Conservation (phyloP, 192 early-diverging fungal species). For the Backusella circina region DNA sequence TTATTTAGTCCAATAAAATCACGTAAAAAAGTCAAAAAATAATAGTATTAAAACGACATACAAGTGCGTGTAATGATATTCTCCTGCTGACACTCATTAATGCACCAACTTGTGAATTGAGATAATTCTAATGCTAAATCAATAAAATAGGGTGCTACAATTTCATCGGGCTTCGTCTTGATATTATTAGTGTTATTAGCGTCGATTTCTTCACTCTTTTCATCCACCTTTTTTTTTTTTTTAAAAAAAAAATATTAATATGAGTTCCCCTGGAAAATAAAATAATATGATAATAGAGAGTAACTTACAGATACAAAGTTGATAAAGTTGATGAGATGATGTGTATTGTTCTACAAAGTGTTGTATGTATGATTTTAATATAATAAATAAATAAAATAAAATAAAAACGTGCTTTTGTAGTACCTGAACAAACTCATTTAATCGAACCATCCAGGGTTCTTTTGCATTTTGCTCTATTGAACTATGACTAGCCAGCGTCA, state of each 20-base stretch:
- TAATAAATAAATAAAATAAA: background rate
- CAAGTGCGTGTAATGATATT: background rate
- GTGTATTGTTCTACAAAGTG: constrained; percentile 46
- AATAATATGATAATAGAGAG: background rate
- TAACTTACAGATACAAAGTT: constrained; percentile 51
- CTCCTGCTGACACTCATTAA: background rate
- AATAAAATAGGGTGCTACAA: constrained; percentile 23
- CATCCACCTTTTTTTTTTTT: background rate
- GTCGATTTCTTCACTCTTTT: background rate
- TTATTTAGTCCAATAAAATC: background rate
- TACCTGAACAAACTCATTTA: constrained; percentile 59
- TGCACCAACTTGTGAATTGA: constrained; percentile 4
- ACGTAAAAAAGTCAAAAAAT: background rate
- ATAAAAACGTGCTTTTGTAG: background rate
- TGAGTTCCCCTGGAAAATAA: background rate
- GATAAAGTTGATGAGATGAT: constrained; percentile 57
- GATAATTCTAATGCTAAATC: constrained; percentile 22
- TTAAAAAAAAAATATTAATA: background rate
- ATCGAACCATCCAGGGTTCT: constrained; percentile 65
- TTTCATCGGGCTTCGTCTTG: constrained; percentile 2
- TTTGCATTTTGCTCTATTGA: constrained; percentile 54
- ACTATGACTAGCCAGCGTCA: constrained; percentile 61
- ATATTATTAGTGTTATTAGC: background rate
- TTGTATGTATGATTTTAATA: background rate
- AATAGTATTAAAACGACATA: background rate